These are phyloP conservation scores for Penicillium arizonense DNA, from an alignment of 495 filamentous ascomycete genomes.

Conservation along the genomic window DNA sequence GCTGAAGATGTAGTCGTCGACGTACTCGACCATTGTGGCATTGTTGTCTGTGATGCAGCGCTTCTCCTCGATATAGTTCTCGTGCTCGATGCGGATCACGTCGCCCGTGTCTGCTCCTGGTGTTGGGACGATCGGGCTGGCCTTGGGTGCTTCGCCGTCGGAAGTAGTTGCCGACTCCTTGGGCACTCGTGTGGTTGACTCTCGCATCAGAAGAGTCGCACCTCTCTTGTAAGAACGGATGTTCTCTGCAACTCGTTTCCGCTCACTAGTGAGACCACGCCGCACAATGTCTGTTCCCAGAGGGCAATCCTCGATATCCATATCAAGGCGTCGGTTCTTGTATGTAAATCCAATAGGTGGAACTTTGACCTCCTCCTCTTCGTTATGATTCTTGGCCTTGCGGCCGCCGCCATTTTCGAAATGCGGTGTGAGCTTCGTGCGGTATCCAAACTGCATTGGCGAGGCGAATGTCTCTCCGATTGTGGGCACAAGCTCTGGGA, in stretches of 20 bases:
- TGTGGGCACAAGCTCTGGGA: slow-evolving; percentile 70
- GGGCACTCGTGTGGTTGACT: slow-evolving; percentile 70
- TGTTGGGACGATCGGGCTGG: slow-evolving; percentile 12
- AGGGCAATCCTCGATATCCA: slow-evolving; percentile 97
- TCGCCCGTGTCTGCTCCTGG: slow-evolving; percentile 32
- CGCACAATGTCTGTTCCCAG: slow-evolving; percentile 86
- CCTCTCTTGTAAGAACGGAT: slow-evolving; percentile 72
- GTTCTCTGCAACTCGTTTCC: slow-evolving; percentile 66
- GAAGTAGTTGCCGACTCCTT: slow-evolving; percentile 37
- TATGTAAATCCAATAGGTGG: slow-evolving; percentile 89
- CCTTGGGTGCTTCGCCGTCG: slow-evolving; percentile 9
- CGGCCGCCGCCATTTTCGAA: slow-evolving; percentile 60
- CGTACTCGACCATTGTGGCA: slow-evolving; percentile 75
- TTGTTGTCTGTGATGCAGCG: slow-evolving; percentile 84
- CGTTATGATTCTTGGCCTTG: slow-evolving; percentile 34
- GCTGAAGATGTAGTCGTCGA: slow-evolving; percentile 79
- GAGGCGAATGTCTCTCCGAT: slow-evolving; percentile 85
- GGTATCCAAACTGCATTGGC: slow-evolving; percentile 86
- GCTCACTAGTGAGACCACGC: slow-evolving; percentile 69
- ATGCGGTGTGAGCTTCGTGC: slow-evolving; percentile 95
- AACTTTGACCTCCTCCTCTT: slow-evolving; percentile 41
- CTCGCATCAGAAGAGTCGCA: slow-evolving; percentile 84
- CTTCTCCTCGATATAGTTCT: slow-evolving; percentile 69
- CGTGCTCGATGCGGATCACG: slow-evolving; percentile 32
- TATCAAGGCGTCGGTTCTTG: slow-evolving; percentile 66